These are phyloP conservation scores for Polytolypa hystricis DNA, from an alignment of 2,329 filamentous ascomycete genomes.

Conservation along the genomic window DNA sequence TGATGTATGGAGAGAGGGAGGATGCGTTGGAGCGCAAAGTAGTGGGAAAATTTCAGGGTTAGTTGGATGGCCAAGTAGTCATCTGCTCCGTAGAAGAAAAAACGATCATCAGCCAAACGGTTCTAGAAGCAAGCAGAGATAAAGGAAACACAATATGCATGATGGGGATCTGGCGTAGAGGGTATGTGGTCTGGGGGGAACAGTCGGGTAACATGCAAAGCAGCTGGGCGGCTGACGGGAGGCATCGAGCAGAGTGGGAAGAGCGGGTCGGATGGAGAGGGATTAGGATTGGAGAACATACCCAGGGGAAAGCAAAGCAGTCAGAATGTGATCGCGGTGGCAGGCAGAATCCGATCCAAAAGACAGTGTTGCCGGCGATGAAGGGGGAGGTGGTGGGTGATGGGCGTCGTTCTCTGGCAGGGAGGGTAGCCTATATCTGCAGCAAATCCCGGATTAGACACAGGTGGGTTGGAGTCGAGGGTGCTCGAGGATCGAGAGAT, in stretches of 20 bases:
- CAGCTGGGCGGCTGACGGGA: too few relatives aligned
- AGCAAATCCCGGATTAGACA: constrained; percentile 7
- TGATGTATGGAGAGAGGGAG: constrained; percentile 1
- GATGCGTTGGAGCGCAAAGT: not conserved
- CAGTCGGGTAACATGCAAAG: too few relatives aligned
- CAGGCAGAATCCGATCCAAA: constrained; percentile 4
- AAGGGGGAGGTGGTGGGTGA: constrained; percentile 5
- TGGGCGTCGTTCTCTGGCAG: constrained; percentile 1
- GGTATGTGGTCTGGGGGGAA: not conserved
- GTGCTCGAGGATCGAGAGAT: not conserved
- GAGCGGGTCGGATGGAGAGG: constrained; percentile 25
- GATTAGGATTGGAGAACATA: constrained; percentile 14
- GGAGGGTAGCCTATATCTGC: constrained; percentile 3
- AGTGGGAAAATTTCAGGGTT: not conserved
- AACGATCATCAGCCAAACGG: not conserved
- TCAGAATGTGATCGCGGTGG: constrained; percentile 6
- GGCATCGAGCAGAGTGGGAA: constrained; percentile 17
- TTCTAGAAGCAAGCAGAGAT: not conserved
- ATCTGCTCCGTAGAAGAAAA: not conserved
- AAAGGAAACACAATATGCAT: not conserved
- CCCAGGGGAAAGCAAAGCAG: constrained; percentile 5
- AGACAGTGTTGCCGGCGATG: constrained; percentile 3
- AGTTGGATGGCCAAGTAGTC: not conserved
- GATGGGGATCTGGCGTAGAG: not conserved
- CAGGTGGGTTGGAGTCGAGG: not conserved